Percentiles rank a stretch among this genome's conserved stretches.
These are phyloP conservation scores for Collybia sp. DNA, from an alignment of 768 basidiomycete species.

Conservation along the genomic window DNA sequence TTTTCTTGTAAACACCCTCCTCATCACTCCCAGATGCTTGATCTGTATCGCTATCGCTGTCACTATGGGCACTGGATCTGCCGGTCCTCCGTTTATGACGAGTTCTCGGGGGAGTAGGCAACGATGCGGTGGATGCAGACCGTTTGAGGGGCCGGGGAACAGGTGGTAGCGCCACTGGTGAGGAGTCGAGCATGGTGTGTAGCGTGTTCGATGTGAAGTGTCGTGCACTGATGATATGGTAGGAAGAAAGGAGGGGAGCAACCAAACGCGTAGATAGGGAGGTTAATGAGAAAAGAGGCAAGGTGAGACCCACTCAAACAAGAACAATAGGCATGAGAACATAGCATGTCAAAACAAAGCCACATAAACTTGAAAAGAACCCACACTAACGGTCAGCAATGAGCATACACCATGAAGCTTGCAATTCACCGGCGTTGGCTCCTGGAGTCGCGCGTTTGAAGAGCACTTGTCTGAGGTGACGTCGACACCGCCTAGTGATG, in stretches of 20 bases:
- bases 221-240: neutral
- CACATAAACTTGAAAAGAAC: too few species aligned
- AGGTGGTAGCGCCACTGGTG: conserved; percentile 26
- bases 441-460: too few species aligned
- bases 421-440: too few species aligned
- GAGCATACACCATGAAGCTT: too few species aligned
- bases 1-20: conserved; percentile 36
- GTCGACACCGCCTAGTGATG: too few species aligned
- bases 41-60: conserved; percentile 40
- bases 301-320: neutral
- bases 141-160: conserved; percentile 46
- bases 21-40: conserved; percentile 29
- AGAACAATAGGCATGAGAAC: neutral
- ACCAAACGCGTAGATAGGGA: neutral
- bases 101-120: conserved; percentile 66
- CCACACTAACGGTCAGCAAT: too few species aligned
- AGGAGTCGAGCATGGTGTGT: conserved; percentile 24
- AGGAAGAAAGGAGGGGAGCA: neutral
- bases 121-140: conserved; percentile 56
- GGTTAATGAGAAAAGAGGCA: neutral
- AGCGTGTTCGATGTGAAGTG: neutral
- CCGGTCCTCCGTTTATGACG: conserved; percentile 43
- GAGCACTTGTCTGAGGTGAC: too few species aligned
- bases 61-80: conserved; percentile 35
- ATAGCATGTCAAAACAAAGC: neutral